Evolutionary conservation across 176 grass and related monocot species (phyloP).

Genomic region (Phoenix dactylifera): DNA sequence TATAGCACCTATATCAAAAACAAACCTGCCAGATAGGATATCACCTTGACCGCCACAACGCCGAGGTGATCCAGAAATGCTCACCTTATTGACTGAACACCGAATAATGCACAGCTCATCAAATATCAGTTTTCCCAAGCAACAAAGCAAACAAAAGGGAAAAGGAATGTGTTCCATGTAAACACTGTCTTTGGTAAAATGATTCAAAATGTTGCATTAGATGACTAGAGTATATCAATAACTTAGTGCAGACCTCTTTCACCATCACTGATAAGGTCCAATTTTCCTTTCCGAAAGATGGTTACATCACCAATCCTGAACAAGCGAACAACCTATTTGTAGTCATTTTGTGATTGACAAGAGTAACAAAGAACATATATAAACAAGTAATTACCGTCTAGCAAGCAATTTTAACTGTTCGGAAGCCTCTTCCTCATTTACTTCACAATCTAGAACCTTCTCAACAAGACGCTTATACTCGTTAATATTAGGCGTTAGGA

Average conservation of each 20-base stretch:
- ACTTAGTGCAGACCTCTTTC: slow-evolving; percentile 51
- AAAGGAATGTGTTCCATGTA: no score
- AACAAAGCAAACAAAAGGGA: no score
- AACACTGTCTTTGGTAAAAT: no score
- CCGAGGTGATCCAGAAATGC: slow-evolving; percentile 81
- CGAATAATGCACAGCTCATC: no score
- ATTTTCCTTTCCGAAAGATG: slow-evolving; percentile 83
- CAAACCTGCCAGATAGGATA: slow-evolving; percentile 92
- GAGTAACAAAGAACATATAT: background rate
- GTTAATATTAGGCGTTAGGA: slow-evolving; percentile 83
- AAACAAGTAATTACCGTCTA: slow-evolving; percentile 33
- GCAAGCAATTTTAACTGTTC: slow-evolving; percentile 55
- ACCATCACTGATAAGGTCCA: slow-evolving; percentile 78
- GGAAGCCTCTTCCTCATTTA: slow-evolving; percentile 47
- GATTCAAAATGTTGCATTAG: no score
- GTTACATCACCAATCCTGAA: slow-evolving; percentile 74
- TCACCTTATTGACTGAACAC: slow-evolving; percentile 56
- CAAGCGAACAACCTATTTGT: background rate
- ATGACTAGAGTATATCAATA: background rate
- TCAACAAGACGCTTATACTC: slow-evolving; percentile 94
- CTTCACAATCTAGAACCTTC: slow-evolving; percentile 64
- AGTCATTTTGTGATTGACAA: background rate
- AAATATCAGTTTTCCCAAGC: no score
- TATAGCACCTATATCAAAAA: background rate
- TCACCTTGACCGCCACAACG: slow-evolving; percentile 97